Conservation (phyloP, 352 stramenopile genomes). For the Phytophthora meadii region DNA sequence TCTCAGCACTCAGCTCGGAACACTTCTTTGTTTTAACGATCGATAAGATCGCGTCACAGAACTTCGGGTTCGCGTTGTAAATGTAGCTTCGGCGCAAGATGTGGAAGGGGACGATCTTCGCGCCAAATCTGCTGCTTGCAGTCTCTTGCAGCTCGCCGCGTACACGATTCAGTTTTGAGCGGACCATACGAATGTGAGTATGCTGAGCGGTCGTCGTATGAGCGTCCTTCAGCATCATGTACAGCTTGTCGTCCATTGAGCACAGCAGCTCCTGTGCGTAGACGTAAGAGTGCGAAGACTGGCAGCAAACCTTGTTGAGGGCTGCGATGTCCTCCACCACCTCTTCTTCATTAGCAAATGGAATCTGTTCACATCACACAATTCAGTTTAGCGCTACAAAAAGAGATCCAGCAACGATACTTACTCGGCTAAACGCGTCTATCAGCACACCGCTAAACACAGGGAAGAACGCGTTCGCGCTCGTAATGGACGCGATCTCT, state of each 20-base stretch:
- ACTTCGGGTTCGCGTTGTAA: slow-evolving; percentile 57
- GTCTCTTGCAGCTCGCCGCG: slow-evolving; percentile 80
- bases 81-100: slow-evolving; percentile 73
- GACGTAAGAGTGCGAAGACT: slow-evolving; percentile 86
- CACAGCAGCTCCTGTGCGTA: slow-evolving; percentile 83
- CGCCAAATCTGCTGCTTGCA: slow-evolving; percentile 66
- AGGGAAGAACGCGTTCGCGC: slow-evolving; percentile 85
- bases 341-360: slow-evolving; percentile 84
- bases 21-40: slow-evolving; percentile 84
- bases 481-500: slow-evolving; percentile 87
- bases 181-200: slow-evolving; percentile 58
- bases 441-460: slow-evolving; percentile 86
- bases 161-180: slow-evolving; percentile 77
- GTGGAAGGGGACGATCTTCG: slow-evolving; percentile 77
- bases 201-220: slow-evolving; percentile 36
- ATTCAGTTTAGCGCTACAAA: background rate
- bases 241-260: slow-evolving; percentile 76
- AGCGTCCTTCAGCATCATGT: slow-evolving; percentile 52
- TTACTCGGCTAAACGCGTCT: slow-evolving; percentile 79
- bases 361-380: slow-evolving; percentile 56
- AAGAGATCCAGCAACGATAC: background rate
- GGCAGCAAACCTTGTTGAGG: slow-evolving; percentile 85
- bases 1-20: slow-evolving; percentile 61
- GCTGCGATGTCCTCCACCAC: slow-evolving; percentile 71
- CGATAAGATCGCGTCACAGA: slow-evolving; percentile 77